Evolutionary conservation across 345 rosid genomes (phyloP).

Genomic region (Rubroshorea leprosula): DNA sequence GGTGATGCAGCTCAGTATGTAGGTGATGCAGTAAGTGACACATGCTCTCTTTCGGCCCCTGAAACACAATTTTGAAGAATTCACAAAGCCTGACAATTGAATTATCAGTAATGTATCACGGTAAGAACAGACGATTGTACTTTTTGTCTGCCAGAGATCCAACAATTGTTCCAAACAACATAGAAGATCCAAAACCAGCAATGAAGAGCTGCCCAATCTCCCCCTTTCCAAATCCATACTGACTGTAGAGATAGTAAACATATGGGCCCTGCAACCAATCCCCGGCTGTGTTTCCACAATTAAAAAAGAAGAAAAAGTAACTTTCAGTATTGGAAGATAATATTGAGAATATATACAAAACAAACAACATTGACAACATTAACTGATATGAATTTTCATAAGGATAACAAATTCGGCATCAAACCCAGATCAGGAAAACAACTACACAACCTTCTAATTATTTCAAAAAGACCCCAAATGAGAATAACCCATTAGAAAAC

Average conservation of each 20-base stretch:
- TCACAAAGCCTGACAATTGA: too few species aligned
- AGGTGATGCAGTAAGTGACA: conserved; percentile 76
- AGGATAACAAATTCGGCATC: too few species aligned
- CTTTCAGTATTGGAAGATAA: too few species aligned
- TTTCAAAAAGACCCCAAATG: too few species aligned
- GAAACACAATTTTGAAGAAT: too few species aligned
- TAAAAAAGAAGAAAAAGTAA: background rate
- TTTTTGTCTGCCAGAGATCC: conserved; percentile 97
- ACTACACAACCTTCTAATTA: too few species aligned
- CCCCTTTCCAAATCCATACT: conserved; percentile 77
- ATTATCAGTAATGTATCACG: too few species aligned
- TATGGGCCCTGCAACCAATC: conserved; percentile 99
- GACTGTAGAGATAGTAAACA: conserved; percentile 85
- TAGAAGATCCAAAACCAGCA: conserved; percentile 97
- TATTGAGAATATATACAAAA: too few species aligned
- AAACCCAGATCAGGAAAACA: too few species aligned
- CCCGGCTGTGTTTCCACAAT: conserved; percentile 65
- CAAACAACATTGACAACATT: too few species aligned
- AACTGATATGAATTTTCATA: too few species aligned
- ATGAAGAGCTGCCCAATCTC: conserved; percentile 94
- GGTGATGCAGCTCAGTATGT: conserved; percentile 83
- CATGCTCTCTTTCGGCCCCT: conserved; percentile 97
- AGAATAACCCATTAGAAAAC: too few species aligned
- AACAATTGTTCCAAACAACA: conserved; percentile 94
- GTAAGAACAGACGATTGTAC: conserved; percentile 31